Conservation (phyloP, 1,139 yeast species). For the Sugiyamaella sp. region DNA sequence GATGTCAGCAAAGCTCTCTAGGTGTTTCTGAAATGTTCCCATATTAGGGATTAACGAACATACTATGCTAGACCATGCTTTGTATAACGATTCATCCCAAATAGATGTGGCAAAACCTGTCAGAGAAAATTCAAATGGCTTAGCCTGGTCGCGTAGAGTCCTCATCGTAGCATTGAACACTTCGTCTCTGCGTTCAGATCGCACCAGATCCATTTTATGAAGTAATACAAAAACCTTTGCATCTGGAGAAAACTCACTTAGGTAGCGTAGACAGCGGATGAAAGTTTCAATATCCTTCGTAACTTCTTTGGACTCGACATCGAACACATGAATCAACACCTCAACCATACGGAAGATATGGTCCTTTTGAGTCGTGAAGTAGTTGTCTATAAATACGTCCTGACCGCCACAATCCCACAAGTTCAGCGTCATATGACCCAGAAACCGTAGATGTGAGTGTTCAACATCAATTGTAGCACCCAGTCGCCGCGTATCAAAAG, state of each 20-base stretch:
- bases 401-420: constrained; percentile 98
- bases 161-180: constrained; percentile 83
- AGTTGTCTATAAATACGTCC: constrained; percentile 95
- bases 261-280: constrained; percentile 76
- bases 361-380: constrained; percentile 82
- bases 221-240: constrained; percentile 90
- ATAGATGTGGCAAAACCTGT: constrained; percentile 95
- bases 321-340: constrained; percentile 95
- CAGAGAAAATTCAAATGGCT: constrained; percentile 74
- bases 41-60: constrained; percentile 94
- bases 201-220: constrained; percentile 96
- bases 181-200: constrained; percentile 81
- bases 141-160: constrained; percentile 73
- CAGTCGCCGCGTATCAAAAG: constrained; percentile 90
- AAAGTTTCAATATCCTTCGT: constrained; percentile 93
- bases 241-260: constrained; percentile 83
- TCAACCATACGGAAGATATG: constrained; percentile 96
- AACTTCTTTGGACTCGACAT: constrained; percentile 90
- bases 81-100: constrained; percentile 96
- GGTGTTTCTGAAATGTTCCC: constrained; percentile 73
- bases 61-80: constrained; percentile 97
- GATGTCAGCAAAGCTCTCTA: constrained; percentile 71
- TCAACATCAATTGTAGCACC: constrained; percentile 99
- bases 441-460: constrained; percentile 87
- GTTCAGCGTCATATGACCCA: constrained; percentile 93